phyloP scores from a whole-genome alignment of 805 yeast species.

The Spathaspora arborariae region DNA sequence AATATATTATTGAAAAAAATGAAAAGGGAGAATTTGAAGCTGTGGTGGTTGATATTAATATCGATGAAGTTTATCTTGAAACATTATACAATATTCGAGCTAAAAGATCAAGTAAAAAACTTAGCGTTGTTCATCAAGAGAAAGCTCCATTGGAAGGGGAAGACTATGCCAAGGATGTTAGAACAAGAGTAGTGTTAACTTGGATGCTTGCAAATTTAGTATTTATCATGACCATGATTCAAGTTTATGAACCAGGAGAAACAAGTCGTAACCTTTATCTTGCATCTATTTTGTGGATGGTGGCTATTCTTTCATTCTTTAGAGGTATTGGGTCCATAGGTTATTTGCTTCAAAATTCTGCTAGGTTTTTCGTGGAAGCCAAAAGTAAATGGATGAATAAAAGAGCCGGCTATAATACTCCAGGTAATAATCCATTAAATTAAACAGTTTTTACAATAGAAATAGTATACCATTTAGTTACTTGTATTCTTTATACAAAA shows the following conservation, averaged over 20 bases:
- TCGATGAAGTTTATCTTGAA: constrained; percentile 77
- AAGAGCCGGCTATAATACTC: constrained; percentile 33
- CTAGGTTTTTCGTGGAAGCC: constrained; percentile 36
- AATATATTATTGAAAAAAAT: constrained; percentile 76
- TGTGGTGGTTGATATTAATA: constrained; percentile 78
- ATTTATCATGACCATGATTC: constrained; percentile 82
- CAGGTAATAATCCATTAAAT: constrained; percentile 34
- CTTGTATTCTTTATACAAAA: too few species aligned
- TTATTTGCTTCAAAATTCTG: constrained; percentile 48
- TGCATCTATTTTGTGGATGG: constrained; percentile 86
- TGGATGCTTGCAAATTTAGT: constrained; percentile 87
- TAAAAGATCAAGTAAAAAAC: constrained; percentile 56
- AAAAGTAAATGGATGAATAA: constrained; percentile 40
- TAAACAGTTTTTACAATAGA: neutral
- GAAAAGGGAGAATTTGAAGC: constrained; percentile 78
- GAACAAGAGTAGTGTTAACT: constrained; percentile 92
- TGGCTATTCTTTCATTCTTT: constrained; percentile 76
- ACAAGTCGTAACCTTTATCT: constrained; percentile 63
- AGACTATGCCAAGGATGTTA: constrained; percentile 91
- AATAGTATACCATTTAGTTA: neutral
- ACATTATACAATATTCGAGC: constrained; percentile 70
- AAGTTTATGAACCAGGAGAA: constrained; percentile 69
- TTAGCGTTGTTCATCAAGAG: constrained; percentile 29
- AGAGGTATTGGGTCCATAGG: constrained; percentile 80
- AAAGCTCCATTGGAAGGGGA: constrained; percentile 41